Conservation (phyloP, 208 protist genomes). For the Acanthamoeba castellanii region DNA sequence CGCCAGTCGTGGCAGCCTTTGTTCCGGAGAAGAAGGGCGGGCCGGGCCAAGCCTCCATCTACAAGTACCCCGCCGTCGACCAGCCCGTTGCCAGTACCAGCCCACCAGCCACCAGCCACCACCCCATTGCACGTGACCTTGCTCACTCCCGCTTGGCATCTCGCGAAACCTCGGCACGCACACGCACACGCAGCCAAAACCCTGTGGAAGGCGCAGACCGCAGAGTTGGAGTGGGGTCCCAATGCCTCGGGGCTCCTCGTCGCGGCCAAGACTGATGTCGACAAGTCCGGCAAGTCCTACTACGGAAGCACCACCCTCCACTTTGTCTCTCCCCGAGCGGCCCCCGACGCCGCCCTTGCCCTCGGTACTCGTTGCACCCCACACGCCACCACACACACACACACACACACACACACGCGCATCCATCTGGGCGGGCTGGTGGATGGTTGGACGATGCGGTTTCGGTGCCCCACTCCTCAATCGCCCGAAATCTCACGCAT, state of each 20-base stretch:
- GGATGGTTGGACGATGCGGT: neutral
- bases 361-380: neutral
- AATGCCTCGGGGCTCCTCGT: constrained; percentile 72
- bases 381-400: neutral
- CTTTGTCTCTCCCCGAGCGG: constrained; percentile 64
- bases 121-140: neutral
- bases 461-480: too few relatives aligned
- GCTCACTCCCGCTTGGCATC: too few relatives aligned
- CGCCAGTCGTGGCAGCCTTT: constrained; percentile 77
- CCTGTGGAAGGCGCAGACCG: constrained; percentile 80
- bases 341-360: neutral
- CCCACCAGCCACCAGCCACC: too few relatives aligned
- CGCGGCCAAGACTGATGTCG: constrained; percentile 75
- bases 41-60: constrained; percentile 72
- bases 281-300: constrained; percentile 83
- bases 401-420: too few relatives aligned
- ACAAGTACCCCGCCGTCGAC: constrained; percentile 73
- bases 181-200: constrained; percentile 74
- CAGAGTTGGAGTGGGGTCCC: constrained; percentile 77
- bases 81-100: constrained; percentile 59
- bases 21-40: constrained; percentile 76
- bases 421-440: neutral
- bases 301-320: constrained; percentile 83
- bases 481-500: neutral
- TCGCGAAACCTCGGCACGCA: too few relatives aligned